Conservation (phyloP, 305 asterid genomes). For the Fraxinus dipetala region DNA sequence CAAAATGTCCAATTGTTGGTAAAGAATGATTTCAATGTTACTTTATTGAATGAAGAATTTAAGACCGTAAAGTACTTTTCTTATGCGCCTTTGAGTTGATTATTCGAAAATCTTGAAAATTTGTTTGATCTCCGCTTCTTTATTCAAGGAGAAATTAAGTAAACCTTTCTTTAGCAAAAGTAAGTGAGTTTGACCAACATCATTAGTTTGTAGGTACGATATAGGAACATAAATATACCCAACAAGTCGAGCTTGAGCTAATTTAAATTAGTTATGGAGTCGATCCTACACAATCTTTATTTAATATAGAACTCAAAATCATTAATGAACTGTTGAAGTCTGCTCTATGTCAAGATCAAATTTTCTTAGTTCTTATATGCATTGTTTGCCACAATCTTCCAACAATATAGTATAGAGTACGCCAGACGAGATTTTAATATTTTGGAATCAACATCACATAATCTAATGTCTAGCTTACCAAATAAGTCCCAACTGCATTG, state of each 20-base stretch:
- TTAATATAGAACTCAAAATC: background rate
- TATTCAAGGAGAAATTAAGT: background rate
- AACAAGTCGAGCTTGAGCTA: background rate
- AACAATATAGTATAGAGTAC: background rate
- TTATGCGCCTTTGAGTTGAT: background rate
- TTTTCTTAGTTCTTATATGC: background rate
- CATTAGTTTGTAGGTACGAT: background rate
- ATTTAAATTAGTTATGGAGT: background rate
- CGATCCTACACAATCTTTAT: background rate
- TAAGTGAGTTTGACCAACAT: background rate
- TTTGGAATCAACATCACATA: background rate
- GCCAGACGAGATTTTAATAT: background rate
- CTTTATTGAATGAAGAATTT: constrained; percentile 6
- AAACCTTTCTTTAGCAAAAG: background rate
- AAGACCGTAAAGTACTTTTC: background rate
- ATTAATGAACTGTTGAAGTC: background rate
- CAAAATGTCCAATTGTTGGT: background rate
- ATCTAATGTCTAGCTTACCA: background rate
- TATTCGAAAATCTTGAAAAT: background rate
- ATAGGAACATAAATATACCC: background rate
- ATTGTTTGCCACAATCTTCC: background rate
- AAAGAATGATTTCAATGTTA: background rate
- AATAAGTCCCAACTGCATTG: background rate
- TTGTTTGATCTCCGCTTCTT: background rate
- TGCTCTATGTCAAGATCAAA: background rate